These are phyloP conservation scores for Nicotiana paniculata DNA, from an alignment of 257 asterid species.

Conservation along the genomic window DNA sequence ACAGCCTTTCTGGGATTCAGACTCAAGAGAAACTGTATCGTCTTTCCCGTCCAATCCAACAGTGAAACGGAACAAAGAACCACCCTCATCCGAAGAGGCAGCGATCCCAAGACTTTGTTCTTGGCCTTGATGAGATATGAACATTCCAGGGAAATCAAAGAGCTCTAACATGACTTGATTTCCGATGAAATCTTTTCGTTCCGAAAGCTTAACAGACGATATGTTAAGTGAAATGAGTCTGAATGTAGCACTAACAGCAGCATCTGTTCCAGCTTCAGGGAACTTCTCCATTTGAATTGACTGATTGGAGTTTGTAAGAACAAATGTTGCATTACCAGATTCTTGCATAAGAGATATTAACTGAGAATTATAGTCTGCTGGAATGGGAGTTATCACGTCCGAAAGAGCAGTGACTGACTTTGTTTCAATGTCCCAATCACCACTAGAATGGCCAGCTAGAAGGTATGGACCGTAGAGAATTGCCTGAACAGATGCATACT, in stretches of 20 bases:
- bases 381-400: conserved; percentile 58
- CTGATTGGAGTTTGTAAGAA: conserved; percentile 34
- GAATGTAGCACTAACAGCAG: conserved; percentile 50
- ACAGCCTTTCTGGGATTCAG: conserved; percentile 40
- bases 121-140: conserved; percentile 44
- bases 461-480: conserved; percentile 88
- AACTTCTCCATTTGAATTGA: conserved; percentile 35
- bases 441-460: conserved; percentile 61
- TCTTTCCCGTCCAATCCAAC: conserved; percentile 37
- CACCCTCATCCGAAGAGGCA: conserved; percentile 13
- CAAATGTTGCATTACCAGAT: conserved; percentile 22
- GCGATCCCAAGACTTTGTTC: conserved; percentile 33
- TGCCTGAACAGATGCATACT: conserved; percentile 61
- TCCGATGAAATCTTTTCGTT: conserved; percentile 30
- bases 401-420: conserved; percentile 26
- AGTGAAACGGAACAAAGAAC: conserved; percentile 32
- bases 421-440: conserved; percentile 64
- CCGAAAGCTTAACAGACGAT: conserved; percentile 9
- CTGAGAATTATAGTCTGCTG: conserved; percentile 31
- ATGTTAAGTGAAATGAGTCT: conserved; percentile 33
- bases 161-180: conserved; percentile 59
- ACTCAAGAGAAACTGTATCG: conserved; percentile 42
- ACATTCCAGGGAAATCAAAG: conserved; percentile 55
- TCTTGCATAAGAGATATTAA: conserved; percentile 61
- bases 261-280: conserved; percentile 56